Percentiles rank a stretch among this genome's conserved stretches.
These are phyloP conservation scores for Solanum phureja DNA, from an alignment of 257 asterid genomes.

Conservation along the genomic window DNA sequence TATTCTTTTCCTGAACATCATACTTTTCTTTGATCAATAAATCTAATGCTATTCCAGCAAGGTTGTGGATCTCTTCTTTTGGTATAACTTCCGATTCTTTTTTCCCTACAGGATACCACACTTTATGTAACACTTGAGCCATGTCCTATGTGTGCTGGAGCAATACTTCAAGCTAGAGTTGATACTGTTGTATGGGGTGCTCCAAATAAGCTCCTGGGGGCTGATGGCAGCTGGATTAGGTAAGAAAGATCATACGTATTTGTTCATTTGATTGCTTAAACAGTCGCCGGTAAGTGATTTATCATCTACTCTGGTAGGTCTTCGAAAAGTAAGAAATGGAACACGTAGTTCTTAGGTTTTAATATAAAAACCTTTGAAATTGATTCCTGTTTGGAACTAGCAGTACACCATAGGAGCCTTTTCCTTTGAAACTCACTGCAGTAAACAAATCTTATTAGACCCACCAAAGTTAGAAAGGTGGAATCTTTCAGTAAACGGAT, in stretches of 20 bases:
- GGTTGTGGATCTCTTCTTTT: neutral
- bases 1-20: neutral
- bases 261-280: neutral
- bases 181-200: constrained; percentile 97
- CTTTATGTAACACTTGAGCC: constrained; percentile 97
- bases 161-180: constrained; percentile 93
- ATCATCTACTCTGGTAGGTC: neutral
- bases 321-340: neutral
- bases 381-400: neutral
- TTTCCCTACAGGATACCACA: constrained; percentile 48
- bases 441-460: neutral
- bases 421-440: neutral
- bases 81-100: neutral
- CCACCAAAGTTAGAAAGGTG: neutral
- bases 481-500: neutral
- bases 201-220: constrained; percentile 97
- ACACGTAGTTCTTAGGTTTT: neutral
- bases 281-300: neutral
- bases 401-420: neutral
- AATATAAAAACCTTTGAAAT: neutral
- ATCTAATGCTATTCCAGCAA: neutral
- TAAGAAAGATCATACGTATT: constrained; percentile 8
- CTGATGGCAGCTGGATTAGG: constrained; percentile 99
- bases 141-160: constrained; percentile 99
- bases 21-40: neutral